Conservation (phyloP, 768 basidiomycete species). For the Trichaptum fuscoviolaceum region DNA sequence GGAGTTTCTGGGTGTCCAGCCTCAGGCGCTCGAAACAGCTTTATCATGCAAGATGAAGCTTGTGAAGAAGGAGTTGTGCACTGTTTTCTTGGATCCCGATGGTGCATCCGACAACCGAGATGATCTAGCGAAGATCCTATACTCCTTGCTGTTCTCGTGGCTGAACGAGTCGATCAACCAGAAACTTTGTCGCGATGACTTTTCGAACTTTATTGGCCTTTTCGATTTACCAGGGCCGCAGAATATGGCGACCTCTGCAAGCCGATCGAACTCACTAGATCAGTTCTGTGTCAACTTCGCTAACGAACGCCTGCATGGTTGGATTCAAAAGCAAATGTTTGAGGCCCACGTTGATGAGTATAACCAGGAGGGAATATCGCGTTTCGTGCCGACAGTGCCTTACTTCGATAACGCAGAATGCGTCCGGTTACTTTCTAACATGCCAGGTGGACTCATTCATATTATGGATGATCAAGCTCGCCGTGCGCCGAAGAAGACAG, state of each 20-base stretch:
- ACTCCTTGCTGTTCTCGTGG: conserved; percentile 94
- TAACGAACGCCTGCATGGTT: conserved; percentile 85
- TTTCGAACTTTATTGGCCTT: conserved; percentile 84
- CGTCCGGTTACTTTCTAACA: conserved; percentile 77
- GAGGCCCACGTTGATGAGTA: conserved; percentile 82
- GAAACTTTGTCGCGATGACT: conserved; percentile 90
- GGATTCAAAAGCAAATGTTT: conserved; percentile 74
- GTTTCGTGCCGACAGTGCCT: conserved; percentile 59
- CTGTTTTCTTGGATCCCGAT: conserved; percentile 92
- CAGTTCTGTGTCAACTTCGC: conserved; percentile 97
- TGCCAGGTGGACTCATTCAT: conserved; percentile 87
- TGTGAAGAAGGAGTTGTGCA: conserved; percentile 95
- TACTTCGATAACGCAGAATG: conserved; percentile 93
- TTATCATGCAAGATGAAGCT: conserved; percentile 90
- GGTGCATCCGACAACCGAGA: conserved; percentile 91
- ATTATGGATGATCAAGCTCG: conserved; percentile 98
- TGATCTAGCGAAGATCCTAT: conserved; percentile 89
- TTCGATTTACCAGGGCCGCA: conserved; percentile 93
- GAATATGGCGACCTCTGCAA: conserved; percentile 60
- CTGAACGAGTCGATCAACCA: conserved; percentile 95
- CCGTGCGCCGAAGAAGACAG: conserved; percentile 82
- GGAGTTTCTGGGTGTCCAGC: conserved; percentile 84
- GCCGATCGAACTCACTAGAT: conserved; percentile 87
- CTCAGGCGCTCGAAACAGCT: conserved; percentile 66
- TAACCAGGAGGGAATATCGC: conserved; percentile 71